phyloP scores from a whole-genome alignment of 768 basidiomycete genomes.

The Mrakia blollopis region DNA sequence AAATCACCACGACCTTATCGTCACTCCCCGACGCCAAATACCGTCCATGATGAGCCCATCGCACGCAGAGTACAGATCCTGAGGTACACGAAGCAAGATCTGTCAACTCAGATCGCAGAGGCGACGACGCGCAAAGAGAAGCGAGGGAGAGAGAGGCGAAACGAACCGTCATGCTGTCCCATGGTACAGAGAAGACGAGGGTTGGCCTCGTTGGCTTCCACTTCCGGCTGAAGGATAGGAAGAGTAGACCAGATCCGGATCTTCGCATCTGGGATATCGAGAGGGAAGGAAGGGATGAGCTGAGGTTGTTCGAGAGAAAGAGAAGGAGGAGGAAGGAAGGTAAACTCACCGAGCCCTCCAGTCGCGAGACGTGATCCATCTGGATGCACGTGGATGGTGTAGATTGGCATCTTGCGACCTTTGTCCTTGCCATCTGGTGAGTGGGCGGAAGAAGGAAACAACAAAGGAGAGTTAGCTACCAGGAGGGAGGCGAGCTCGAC shows the following conservation, averaged over 20 bases:
- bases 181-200: slow-evolving; percentile 87
- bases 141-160: background rate
- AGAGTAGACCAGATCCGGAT: slow-evolving; percentile 96
- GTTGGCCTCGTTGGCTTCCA: slow-evolving; percentile 60
- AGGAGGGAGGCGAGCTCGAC: background rate
- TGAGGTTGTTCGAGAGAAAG: background rate
- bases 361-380: slow-evolving; percentile 97
- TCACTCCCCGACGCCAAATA: slow-evolving; percentile 96
- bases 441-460: background rate
- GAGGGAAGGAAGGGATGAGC: slow-evolving; percentile 2
- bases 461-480: background rate
- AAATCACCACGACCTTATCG: slow-evolving; percentile 91
- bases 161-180: slow-evolving; percentile 77
- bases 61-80: slow-evolving; percentile 74
- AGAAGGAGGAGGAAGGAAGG: background rate
- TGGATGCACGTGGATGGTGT: slow-evolving; percentile 88
- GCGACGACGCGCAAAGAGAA: background rate
- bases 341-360: slow-evolving; percentile 61
- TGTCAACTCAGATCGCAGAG: background rate
- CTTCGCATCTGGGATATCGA: slow-evolving; percentile 63
- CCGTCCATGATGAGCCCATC: slow-evolving; percentile 89
- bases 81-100: background rate
- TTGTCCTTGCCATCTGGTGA: slow-evolving; percentile 28
- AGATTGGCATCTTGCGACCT: slow-evolving; percentile 59
- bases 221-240: slow-evolving; percentile 72